Base-by-base conservation (phyloP, 345 rosid species). In the Carallia brachiata region DNA sequence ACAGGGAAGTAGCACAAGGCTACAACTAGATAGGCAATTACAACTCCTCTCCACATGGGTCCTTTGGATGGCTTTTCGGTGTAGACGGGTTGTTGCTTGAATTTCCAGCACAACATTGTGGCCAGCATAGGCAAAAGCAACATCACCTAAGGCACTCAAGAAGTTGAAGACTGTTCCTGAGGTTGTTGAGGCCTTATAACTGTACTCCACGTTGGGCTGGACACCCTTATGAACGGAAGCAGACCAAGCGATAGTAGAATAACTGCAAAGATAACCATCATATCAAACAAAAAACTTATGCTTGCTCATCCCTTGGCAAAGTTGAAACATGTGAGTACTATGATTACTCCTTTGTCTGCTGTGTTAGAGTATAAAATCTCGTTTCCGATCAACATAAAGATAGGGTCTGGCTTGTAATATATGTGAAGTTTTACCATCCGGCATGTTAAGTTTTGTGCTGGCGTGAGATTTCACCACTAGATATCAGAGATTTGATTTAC, bases 111-210 rank as follows among this genome's bases (percentile, higher is more conserved):
- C 80, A 10, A 76, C 80, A 37, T 76, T 76, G 58, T 76, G 80
- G 7, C 80, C 80, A 61, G 80, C 80, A 47, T 76, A 71, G 8
- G 80, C 80, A 54, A 76, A 76, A 27, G 80, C 80, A 2, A 76
- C 72, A 36, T 76, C 80, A 1, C 80, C 80, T n/a, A 76, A 36
- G 19, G 80, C 75, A 23, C 63, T 39, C 1, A 76, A 56, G 66
- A 71, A 76, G 34, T 76, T 47, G 12, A 76, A 71, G 5, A 71
- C 57, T 12, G 72, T 67, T 63, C 76, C 80, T 31, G 76, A 1
- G 3, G 65, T 36, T 8, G 23, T 71, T 19, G 67, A 19, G 52
- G 80, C 68, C 30, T 17, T 67, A 59, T 66, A 67, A 23, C 56
- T 60, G 4, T 76, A 76, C 5, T 54, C 32, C 39, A 71, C 48